Percentiles rank a stretch among this genome's conserved stretches.
Evolutionary conservation across 495 filamentous ascomycete species (phyloP).

Genomic region (Bryoglossum gracile): DNA sequence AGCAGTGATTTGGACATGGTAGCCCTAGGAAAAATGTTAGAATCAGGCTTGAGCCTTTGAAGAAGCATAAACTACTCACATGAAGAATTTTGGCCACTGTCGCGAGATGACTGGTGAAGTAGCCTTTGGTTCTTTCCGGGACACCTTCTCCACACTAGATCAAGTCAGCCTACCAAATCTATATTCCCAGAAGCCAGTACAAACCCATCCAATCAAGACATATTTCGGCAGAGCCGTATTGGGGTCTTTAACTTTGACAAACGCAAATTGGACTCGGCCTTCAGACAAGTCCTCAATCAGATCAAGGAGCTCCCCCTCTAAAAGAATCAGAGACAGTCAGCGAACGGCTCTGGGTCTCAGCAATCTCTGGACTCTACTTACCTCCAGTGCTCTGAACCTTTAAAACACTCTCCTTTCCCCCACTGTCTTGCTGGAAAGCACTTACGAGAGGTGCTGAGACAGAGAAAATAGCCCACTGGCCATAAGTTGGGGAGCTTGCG

Average conservation of each 20-base stretch:
- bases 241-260: conserved; percentile 89
- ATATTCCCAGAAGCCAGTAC: conserved; percentile 1
- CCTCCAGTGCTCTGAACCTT: conserved; percentile 91
- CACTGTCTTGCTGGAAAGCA: conserved; percentile 78
- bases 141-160: conserved; percentile 83
- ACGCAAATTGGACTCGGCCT: conserved; percentile 93
- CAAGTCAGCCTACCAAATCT: conserved; percentile 10
- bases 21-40: conserved; percentile 51
- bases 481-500: conserved; percentile 62
- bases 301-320: conserved; percentile 90
- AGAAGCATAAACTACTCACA: conserved; percentile 21
- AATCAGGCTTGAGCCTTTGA: not conserved
- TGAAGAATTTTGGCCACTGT: conserved; percentile 86
- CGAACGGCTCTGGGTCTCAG: no score
- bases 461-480: conserved; percentile 84
- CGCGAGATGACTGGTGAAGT: conserved; percentile 90
- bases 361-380: no score
- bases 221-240: conserved; percentile 89
- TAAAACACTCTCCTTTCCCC: conserved; percentile 83
- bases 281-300: conserved; percentile 98
- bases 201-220: conserved; percentile 82
- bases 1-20: conserved; percentile 95
- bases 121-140: conserved; percentile 95
- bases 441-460: conserved; percentile 85
- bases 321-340: no score